Evolutionary conservation across 2,329 filamentous ascomycete genomes (phyloP), one percentile per base, ranked within the genome.

Genomic region (Xylaria sp.): DNA sequence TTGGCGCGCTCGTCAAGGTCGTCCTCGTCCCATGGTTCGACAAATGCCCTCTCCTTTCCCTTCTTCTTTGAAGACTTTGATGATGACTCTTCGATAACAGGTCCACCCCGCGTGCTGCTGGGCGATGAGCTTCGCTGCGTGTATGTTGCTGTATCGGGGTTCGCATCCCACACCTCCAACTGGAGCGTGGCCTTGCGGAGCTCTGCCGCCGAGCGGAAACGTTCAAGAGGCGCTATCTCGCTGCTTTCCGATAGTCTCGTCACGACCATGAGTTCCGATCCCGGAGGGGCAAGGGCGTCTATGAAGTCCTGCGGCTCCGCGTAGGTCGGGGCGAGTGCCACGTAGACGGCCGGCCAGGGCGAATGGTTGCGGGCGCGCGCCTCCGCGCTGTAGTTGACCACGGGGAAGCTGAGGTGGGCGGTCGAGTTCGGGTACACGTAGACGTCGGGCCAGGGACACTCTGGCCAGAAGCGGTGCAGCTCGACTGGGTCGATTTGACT

Each of bases 151-250:
- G 18, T 39, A 2, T 26, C 13, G 2, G 29, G 34, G 21, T 44
- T 44, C 8, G 45, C 50, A 11, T 65, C 63, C 59, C 61, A 63
- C n/a, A 68, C 39, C 48, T 68, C 66, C 2, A 68, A 44, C 44
- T 68, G 65, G 8, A 66, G 46, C 2, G 60, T 55, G 19, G 44
- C 41, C 21, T 50, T 26, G 20, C 54, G 42, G 7, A 68, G 59
- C 6, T 53, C 47, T 7, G 44, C 29, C 11, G 50, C 44, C 11
- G 43, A 47, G 11, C 20, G 21, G 44, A 64, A 67, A 0, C 18
- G 21, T 44, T 7, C 7, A 8, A 68, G 42, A 2, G 18, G 56
- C 2, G 45, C 40, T 13, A 59, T 53, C 22, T 50, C 53, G 8
- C 53, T 42, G 5, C 51, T 58, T 8, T 38, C 39, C 21, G 11